A percentile compares a stretch with the other conserved stretches of the same genome.
Conservation (phyloP, 257 asterid species). For the Salvia miltiorrhiza region DNA sequence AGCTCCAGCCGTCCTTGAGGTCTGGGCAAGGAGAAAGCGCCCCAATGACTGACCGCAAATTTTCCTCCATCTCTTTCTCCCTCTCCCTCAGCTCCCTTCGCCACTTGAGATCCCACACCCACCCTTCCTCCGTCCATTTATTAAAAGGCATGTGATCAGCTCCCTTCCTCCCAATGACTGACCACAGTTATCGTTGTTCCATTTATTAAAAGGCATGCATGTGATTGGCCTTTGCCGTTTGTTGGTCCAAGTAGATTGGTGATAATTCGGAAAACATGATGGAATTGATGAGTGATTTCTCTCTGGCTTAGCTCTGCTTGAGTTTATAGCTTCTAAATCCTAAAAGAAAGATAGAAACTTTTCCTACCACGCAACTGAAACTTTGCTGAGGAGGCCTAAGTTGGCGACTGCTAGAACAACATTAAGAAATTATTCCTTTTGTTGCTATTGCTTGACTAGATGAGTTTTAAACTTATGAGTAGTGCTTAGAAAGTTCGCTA, state of each 20-base stretch:
- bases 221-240: background rate
- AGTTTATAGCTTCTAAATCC: background rate
- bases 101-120: no score
- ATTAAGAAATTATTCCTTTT: background rate
- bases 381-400: background rate
- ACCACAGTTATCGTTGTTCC: no score
- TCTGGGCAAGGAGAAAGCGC: no score
- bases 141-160: no score
- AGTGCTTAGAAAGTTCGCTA: background rate
- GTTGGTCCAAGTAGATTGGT: background rate
- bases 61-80: no score
- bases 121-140: no score
- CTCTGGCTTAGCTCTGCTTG: background rate
- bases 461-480: background rate
- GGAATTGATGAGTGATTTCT: background rate
- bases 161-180: no score
- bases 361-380: background rate
- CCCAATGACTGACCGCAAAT: no score
- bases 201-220: background rate
- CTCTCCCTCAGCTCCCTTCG: no score
- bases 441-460: background rate
- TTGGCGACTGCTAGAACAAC: background rate
- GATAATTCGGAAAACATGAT: background rate
- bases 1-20: no score
- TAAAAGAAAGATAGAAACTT: background rate